Conservation (phyloP, 352 stramenopile species). For the Pythium periplocum region DNA sequence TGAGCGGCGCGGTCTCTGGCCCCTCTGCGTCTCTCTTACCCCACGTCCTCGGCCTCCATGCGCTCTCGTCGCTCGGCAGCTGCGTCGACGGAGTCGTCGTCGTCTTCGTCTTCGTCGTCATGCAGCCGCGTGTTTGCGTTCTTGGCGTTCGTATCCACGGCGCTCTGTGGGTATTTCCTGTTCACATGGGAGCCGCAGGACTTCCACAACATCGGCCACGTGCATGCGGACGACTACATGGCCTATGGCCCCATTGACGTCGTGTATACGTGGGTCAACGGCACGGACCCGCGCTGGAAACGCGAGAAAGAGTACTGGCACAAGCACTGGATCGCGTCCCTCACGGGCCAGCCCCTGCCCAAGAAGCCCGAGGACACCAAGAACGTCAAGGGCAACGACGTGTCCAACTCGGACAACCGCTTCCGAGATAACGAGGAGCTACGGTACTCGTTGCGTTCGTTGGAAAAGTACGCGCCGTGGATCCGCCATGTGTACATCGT, state of each 20-base stretch:
- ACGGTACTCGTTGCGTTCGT: conserved; percentile 87
- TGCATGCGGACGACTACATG: conserved; percentile 45
- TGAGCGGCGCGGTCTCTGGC: too few relatives aligned
- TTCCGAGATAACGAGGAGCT: conserved; percentile 95
- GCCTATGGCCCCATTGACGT: conserved; percentile 90
- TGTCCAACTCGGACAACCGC: conserved; percentile 83
- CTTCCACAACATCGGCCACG: conserved; percentile 61
- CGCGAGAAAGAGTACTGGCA: conserved; percentile 86
- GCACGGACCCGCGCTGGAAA: conserved; percentile 91
- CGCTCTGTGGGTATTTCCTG: conserved; percentile 13
- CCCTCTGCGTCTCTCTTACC: too few relatives aligned
- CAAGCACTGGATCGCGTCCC: conserved; percentile 81
- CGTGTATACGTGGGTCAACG: conserved; percentile 97
- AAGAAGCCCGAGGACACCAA: conserved; percentile 38
- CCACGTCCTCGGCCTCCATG: too few relatives aligned
- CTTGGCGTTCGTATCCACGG: not conserved
- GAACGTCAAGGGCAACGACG: conserved; percentile 54
- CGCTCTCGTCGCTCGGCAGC: too few relatives aligned
- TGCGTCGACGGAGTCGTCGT: too few relatives aligned
- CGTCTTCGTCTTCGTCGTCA: too few relatives aligned
- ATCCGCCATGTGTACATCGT: conserved; percentile 93
- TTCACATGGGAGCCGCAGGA: conserved; percentile 19
- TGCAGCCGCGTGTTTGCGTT: too few relatives aligned
- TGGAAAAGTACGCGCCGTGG: conserved; percentile 95
- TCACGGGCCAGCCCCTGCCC: conserved; percentile 75